Percentiles rank a stretch among this genome's conserved stretches.
Conservation (phyloP, 2,329 filamentous ascomycete genomes). For the Scortechinia acanthostroma region DNA sequence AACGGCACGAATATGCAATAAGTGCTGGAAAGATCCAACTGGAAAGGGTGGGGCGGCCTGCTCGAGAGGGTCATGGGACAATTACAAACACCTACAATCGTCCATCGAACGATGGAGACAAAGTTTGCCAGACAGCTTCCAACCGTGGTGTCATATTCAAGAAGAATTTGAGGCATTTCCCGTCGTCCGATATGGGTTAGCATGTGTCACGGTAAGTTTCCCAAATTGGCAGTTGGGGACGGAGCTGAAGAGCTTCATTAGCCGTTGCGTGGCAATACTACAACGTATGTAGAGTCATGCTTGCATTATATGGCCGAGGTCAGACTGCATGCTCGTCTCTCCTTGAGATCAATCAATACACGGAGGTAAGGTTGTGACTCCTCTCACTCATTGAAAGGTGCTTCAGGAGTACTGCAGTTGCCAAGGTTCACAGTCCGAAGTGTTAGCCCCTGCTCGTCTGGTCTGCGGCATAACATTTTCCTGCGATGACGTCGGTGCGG, state of each 20-base stretch:
- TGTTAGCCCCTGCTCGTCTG: neutral
- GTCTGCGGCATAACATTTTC: neutral
- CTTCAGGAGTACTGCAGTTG: too few relatives aligned
- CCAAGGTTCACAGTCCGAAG: too few relatives aligned
- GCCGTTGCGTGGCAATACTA: neutral
- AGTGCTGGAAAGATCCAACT: neutral
- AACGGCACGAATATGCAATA: neutral
- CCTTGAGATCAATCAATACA: neutral
- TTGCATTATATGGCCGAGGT: neutral
- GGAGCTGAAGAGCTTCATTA: too few relatives aligned
- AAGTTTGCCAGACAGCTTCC: neutral
- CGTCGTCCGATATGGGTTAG: neutral
- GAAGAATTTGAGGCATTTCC: neutral
- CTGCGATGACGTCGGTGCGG: neutral
- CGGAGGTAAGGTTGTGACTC: neutral
- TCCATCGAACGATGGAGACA: neutral
- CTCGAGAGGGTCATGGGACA: too few relatives aligned
- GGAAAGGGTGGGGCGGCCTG: too few relatives aligned
- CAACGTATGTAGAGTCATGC: neutral
- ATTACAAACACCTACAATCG: too few relatives aligned
- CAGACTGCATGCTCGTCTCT: neutral
- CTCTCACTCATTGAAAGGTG: too few relatives aligned
- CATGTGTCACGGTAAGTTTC: neutral
- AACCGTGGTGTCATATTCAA: neutral
- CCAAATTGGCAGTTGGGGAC: too few relatives aligned